These are phyloP conservation scores for Pholiota molesta DNA, from an alignment of 768 basidiomycete genomes.

Conservation along the genomic window DNA sequence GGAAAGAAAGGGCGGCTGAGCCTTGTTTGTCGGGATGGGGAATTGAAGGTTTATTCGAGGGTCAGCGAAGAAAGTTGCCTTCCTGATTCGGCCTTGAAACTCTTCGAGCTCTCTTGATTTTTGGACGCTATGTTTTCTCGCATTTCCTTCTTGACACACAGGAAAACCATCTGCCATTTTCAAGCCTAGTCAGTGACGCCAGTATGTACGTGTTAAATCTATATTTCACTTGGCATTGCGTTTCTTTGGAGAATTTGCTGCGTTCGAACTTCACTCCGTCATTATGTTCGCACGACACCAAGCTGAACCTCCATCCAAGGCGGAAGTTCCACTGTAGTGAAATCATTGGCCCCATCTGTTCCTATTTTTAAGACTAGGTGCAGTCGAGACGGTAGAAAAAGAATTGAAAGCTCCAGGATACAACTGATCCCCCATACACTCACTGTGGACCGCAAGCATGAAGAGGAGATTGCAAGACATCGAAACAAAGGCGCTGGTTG, in stretches of 20 bases:
- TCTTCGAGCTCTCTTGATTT: conserved; percentile 28
- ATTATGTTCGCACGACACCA: not conserved
- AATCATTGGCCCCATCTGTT: not conserved
- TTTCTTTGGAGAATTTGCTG: too few species aligned
- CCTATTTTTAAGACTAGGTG: not conserved
- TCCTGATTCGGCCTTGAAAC: conserved; percentile 43
- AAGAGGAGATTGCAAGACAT: not conserved
- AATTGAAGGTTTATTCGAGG: conserved; percentile 54
- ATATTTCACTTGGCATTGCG: too few species aligned
- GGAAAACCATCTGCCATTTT: too few species aligned
- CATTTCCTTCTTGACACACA: too few species aligned
- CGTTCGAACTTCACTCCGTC: not conserved
- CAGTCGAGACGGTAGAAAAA: not conserved
- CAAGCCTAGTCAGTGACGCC: too few species aligned
- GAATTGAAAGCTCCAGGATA: not conserved
- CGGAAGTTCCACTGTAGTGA: not conserved
- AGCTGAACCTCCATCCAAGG: too few species aligned
- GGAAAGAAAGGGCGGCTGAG: conserved; percentile 56
- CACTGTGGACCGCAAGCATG: not conserved
- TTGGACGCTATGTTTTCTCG: not conserved
- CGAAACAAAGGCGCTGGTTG: not conserved
- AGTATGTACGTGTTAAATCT: too few species aligned
- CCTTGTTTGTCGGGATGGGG: conserved; percentile 51
- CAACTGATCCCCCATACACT: not conserved
- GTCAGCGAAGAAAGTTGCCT: conserved; percentile 43